These are phyloP conservation scores for Penicillium longicatenatum DNA, from an alignment of 495 filamentous ascomycete genomes.

Conservation along the genomic window DNA sequence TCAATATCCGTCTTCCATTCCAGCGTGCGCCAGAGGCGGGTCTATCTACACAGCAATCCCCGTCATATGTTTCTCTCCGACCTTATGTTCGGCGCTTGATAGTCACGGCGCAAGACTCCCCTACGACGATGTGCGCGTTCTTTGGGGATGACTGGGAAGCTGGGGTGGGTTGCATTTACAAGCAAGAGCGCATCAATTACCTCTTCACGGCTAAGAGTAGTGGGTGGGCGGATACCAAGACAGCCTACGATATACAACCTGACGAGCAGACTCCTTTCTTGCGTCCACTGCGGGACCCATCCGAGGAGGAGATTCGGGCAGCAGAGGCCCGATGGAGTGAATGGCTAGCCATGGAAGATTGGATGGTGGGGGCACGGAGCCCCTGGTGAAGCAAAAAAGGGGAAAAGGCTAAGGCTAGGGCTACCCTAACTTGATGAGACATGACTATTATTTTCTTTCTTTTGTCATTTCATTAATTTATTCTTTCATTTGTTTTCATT, in stretches of 20 bases:
- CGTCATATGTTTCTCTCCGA: slow-evolving; percentile 64
- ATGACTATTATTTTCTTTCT: slow-evolving; percentile 26
- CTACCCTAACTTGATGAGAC: slow-evolving; percentile 23
- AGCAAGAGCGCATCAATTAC: slow-evolving; percentile 88
- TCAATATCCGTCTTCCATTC: slow-evolving; percentile 71
- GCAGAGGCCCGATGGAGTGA: slow-evolving; percentile 84
- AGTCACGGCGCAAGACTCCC: slow-evolving; percentile 82
- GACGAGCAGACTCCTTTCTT: slow-evolving; percentile 85
- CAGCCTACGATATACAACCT: slow-evolving; percentile 78
- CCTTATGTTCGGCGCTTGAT: slow-evolving; percentile 91
- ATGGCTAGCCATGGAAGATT: slow-evolving; percentile 94
- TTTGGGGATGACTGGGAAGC: slow-evolving; percentile 83
- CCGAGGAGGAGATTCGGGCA: slow-evolving; percentile 74
- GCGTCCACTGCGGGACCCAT: slow-evolving; percentile 69
- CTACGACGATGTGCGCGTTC: slow-evolving; percentile 76
- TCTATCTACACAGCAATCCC: slow-evolving; percentile 1
- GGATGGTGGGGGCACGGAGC: slow-evolving; percentile 78
- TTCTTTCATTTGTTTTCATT: slow-evolving; percentile 15
- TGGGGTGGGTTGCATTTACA: slow-evolving; percentile 77
- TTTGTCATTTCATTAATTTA: slow-evolving; percentile 15
- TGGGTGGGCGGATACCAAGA: slow-evolving; percentile 85
- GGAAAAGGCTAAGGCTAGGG: no score
- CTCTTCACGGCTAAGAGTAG: slow-evolving; percentile 93
- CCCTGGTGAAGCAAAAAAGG: slow-evolving; percentile 39
- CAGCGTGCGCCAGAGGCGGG: slow-evolving; percentile 31